A percentile compares a stretch with the other conserved stretches of the same genome.
Evolutionary conservation across 148 eudicot species (phyloP).

Genomic region (Nyssa sinensis): DNA sequence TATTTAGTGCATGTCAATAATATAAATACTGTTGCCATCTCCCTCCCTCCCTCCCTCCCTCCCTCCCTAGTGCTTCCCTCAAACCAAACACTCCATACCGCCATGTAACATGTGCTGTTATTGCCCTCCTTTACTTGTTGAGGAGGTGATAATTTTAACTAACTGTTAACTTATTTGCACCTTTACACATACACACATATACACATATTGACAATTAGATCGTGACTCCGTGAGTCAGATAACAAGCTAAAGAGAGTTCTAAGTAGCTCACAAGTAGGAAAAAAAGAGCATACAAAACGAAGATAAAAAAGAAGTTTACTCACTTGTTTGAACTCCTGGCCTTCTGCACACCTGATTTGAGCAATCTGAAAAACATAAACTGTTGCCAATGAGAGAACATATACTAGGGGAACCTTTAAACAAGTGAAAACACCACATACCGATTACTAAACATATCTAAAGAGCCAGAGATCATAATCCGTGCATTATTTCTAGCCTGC

Average conservation of each 20-base stretch:
- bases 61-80: too few relatives aligned
- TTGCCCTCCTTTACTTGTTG: too few relatives aligned
- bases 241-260: neutral
- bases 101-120: too few relatives aligned
- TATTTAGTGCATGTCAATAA: too few relatives aligned
- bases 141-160: too few relatives aligned
- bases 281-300: neutral
- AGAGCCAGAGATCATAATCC: conserved; percentile 75
- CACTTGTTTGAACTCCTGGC: conserved; percentile 71
- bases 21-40: too few relatives aligned
- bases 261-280: neutral
- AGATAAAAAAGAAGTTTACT: conserved; percentile 23
- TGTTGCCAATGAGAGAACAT: neutral
- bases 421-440: conserved; percentile 31
- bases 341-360: conserved; percentile 71
- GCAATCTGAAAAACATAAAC: conserved; percentile 49
- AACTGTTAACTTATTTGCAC: neutral
- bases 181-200: neutral
- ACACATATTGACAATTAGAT: neutral
- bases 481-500: conserved; percentile 93
- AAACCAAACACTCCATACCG: too few relatives aligned
- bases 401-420: neutral
- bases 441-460: conserved; percentile 73
- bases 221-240: too few relatives aligned
- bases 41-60: neutral